Evolutionary conservation across 2,329 filamentous ascomycete species (phyloP), one percentile per base, ranked within the genome.

Genomic region (Annulohypoxylon truncatum): DNA sequence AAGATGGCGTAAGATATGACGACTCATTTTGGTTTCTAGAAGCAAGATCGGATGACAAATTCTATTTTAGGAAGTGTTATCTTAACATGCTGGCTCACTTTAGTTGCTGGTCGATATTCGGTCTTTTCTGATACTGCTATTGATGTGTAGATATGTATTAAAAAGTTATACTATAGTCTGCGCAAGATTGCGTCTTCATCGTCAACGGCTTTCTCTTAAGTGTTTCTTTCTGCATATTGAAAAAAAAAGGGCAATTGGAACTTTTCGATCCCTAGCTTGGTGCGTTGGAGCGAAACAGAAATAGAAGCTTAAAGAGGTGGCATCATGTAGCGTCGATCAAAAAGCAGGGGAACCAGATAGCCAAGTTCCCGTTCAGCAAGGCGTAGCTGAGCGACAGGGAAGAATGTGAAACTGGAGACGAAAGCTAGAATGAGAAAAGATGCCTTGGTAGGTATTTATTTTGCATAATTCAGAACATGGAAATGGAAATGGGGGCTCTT

Each of bases 301-400:
- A 65, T 67, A 69, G 67, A 67, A 67, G 28, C 24, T 52, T 35
- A 48, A 38, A 58, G 51, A 62, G 54, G 60, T 60, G 67, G 61
- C 48, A 62, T 63, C 51, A 69, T 69, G 67, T 64, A 69, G 31
- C 42, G 67, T 63, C 64, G 67, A 69, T 69, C 67, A 42, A 26
- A 55, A 31, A 28, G 52, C 31, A 53, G 65, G 62, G 40, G 15
- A 13, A 33, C 40, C 35, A 61, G 33, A 57, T 58, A 54, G 20
- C 54, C 15, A 51, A 56, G 52, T 48, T 29, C 29, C 33, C 26
- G 24, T 22, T 61, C 40, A 54, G 51, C 50, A 46, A 63, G 55
- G 62, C 42, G 35, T 24, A 44, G 51, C 46, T 56, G 18, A 53
- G n/a, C 6, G 33, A 56, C 47, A 55, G 18, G 42, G 44, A 46